phyloP scores from a whole-genome alignment of 768 basidiomycete genomes.

The Panaeolus papilionaceus region DNA sequence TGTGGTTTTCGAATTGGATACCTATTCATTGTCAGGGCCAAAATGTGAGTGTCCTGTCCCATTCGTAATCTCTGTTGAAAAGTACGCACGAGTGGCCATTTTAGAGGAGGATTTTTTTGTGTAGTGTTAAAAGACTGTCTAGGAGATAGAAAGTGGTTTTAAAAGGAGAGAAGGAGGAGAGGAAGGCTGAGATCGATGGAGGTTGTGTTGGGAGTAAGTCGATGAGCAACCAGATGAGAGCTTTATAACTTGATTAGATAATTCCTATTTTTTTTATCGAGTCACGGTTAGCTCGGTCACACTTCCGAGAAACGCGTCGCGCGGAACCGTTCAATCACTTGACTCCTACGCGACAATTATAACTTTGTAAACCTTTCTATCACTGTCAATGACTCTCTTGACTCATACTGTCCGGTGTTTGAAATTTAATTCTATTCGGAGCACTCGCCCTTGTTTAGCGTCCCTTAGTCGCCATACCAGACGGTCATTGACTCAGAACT shows the following conservation, averaged over 20 bases:
- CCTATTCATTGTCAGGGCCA: slow-evolving; percentile 50
- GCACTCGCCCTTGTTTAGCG: not conserved
- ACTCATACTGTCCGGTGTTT: slow-evolving; percentile 24
- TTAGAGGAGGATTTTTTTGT: slow-evolving; percentile 19
- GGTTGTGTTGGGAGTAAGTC: slow-evolving; percentile 22
- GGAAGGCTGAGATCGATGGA: slow-evolving; percentile 21
- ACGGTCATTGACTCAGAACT: not conserved
- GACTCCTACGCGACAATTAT: not conserved
- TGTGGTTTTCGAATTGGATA: slow-evolving; percentile 92
- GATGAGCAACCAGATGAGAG: not conserved
- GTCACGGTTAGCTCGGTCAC: slow-evolving; percentile 32
- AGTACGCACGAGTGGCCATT: slow-evolving; percentile 57
- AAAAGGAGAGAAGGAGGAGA: slow-evolving; percentile 18
- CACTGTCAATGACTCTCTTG: slow-evolving; percentile 20
- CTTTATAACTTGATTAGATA: slow-evolving; percentile 33
- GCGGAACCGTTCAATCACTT: slow-evolving; percentile 13
- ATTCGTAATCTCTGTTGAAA: slow-evolving; percentile 16
- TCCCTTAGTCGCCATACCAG: not conserved
- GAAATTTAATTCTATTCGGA: not conserved
- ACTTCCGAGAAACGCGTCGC: slow-evolving; percentile 21
- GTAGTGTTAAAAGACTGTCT: not conserved
- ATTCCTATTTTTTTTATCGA: slow-evolving; percentile 24
- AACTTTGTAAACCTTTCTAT: not conserved
- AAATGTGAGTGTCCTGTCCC: slow-evolving; percentile 17
- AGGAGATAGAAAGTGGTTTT: slow-evolving; percentile 2